A percentile compares a stretch with the other conserved stretches of the same genome.
phyloP scores from a whole-genome alignment of 202 grass and related monocot species.

The Setaria viridis region DNA sequence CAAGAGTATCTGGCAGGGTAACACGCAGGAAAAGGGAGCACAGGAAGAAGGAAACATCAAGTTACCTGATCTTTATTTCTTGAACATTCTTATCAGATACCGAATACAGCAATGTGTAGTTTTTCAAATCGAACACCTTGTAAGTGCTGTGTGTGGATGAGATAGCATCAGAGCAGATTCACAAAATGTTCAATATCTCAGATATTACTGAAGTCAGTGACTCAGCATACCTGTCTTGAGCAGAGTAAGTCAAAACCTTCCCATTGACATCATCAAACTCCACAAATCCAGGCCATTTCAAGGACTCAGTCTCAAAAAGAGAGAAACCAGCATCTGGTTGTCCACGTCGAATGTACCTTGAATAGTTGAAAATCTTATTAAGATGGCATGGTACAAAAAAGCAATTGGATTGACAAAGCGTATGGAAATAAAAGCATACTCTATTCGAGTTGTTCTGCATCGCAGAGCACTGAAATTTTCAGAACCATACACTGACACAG shows the following conservation, averaged over 20 bases:
- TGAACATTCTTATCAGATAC: slow-evolving; percentile 88
- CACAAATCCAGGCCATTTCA: slow-evolving; percentile 99
- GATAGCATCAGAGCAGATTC: slow-evolving; percentile 9
- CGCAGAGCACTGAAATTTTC: slow-evolving; percentile 91
- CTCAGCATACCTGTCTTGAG: slow-evolving; percentile 77
- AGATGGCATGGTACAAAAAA: slow-evolving; percentile 9
- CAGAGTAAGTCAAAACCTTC: slow-evolving; percentile 89
- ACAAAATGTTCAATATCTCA: slow-evolving; percentile 15
- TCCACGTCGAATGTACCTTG: slow-evolving; percentile 82
- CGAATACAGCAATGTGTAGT: slow-evolving; percentile 81
- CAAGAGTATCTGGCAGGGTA: background rate
- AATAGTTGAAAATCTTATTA: slow-evolving; percentile 32
- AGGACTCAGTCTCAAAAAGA: slow-evolving; percentile 89
- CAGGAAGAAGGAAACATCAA: background rate
- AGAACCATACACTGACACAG: slow-evolving; percentile 89
- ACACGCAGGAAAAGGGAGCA: background rate
- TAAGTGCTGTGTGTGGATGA: slow-evolving; percentile 69
- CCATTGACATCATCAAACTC: slow-evolving; percentile 99
- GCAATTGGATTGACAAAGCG: background rate
- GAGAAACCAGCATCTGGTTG: slow-evolving; percentile 85
- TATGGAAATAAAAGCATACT: slow-evolving; percentile 57
- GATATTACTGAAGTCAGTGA: slow-evolving; percentile 19
- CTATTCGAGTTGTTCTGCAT: slow-evolving; percentile 89
- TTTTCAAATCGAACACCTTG: slow-evolving; percentile 97
- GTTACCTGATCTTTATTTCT: slow-evolving; percentile 96